Conservation (phyloP, 495 filamentous ascomycete genomes). For the Aspergillus affinis region DNA sequence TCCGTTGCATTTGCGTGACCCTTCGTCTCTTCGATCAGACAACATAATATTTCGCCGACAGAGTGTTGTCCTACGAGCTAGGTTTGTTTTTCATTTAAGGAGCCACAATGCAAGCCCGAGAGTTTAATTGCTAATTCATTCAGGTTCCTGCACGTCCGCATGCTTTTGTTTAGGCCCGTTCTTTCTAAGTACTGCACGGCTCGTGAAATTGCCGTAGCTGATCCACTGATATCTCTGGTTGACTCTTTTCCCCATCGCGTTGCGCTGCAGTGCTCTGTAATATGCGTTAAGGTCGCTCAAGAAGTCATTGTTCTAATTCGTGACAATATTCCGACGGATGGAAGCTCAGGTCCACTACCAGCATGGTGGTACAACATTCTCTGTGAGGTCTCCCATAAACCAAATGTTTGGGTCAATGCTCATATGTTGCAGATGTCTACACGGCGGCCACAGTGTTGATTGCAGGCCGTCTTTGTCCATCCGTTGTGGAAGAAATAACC, state of each 20-base stretch:
- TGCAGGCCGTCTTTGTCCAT: slow-evolving; percentile 33
- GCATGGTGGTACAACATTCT: slow-evolving; percentile 46
- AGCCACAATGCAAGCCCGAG: not conserved
- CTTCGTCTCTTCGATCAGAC: slow-evolving; percentile 5
- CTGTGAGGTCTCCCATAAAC: slow-evolving; percentile 22
- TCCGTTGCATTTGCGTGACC: slow-evolving; percentile 27
- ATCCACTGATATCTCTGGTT: slow-evolving; percentile 27
- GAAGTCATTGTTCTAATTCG: slow-evolving; percentile 38
- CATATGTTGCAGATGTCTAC: slow-evolving; percentile 29
- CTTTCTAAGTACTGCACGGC: slow-evolving; percentile 38
- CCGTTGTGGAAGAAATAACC: slow-evolving; percentile 31
- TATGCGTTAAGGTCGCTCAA: slow-evolving; percentile 39
- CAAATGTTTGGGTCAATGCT: not conserved
- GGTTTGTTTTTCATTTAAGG: slow-evolving; percentile 17
- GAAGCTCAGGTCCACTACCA: slow-evolving; percentile 35
- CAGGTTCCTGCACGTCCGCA: slow-evolving; percentile 37
- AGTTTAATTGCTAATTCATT: not conserved
- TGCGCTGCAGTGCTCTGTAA: slow-evolving; percentile 37
- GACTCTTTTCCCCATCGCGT: slow-evolving; percentile 40
- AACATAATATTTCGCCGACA: slow-evolving; percentile 34
- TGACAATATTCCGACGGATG: slow-evolving; percentile 33
- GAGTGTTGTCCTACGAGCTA: slow-evolving; percentile 34
- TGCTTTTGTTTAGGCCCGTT: slow-evolving; percentile 38
- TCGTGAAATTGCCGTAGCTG: slow-evolving; percentile 22
- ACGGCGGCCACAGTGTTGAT: slow-evolving; percentile 41